Percentiles rank a stretch among this genome's conserved stretches.
Conservation (phyloP, 192 early-diverging fungal species). For the Obelidium mucronatum region DNA sequence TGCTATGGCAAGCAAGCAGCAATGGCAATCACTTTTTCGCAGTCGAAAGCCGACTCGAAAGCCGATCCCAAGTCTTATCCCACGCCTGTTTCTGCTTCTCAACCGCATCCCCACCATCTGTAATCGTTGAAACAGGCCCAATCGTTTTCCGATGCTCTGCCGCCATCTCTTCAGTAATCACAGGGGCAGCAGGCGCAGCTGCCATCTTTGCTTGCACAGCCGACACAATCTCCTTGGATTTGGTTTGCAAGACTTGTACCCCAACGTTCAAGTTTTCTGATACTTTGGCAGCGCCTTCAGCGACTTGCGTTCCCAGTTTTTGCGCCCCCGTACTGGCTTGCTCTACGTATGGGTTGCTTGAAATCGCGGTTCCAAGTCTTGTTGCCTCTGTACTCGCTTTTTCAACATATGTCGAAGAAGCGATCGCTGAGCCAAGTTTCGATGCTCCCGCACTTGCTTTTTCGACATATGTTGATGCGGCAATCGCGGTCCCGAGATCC, state of each 20-base stretch:
- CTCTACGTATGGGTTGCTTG: too few species aligned
- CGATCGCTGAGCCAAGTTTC: neutral
- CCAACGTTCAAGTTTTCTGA: too few species aligned
- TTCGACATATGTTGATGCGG: too few species aligned
- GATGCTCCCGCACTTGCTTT: too few species aligned
- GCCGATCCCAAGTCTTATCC: neutral
- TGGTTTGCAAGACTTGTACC: too few species aligned
- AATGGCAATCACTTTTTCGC: slow-evolving; percentile 19
- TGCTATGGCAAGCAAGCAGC: too few species aligned
- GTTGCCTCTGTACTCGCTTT: neutral
- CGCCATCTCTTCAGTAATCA: neutral
- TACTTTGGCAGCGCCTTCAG: too few species aligned
- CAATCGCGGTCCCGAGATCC: too few species aligned
- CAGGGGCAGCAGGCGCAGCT: neutral
- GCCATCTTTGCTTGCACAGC: neutral
- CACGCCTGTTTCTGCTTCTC: neutral
- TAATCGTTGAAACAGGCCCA: neutral
- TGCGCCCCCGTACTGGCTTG: too few species aligned
- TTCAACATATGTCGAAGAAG: neutral
- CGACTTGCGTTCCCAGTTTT: too few species aligned
- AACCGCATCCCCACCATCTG: neutral
- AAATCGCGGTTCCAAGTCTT: too few species aligned
- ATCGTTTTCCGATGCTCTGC: neutral
- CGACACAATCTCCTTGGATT: neutral
- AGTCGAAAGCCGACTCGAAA: neutral